These are phyloP conservation scores for Ilyonectria destructans DNA, from an alignment of 2,329 filamentous ascomycete species.

Conservation along the genomic window DNA sequence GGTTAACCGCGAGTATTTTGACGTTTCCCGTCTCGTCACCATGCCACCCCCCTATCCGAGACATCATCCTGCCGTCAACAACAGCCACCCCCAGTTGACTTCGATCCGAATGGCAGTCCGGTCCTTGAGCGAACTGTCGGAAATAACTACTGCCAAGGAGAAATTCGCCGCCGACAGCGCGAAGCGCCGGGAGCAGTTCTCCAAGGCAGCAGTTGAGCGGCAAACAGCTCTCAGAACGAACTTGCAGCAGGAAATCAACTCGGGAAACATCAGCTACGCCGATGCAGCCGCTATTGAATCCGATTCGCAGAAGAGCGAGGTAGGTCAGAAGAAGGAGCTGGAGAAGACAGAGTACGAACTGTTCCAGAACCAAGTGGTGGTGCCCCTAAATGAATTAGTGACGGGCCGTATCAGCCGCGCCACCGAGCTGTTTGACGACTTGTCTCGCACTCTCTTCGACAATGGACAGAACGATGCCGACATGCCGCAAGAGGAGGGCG, in stretches of 20 bases:
- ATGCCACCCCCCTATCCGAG: slow-evolving; percentile 94
- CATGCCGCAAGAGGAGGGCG: slow-evolving; percentile 92
- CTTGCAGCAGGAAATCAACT: slow-evolving; percentile 84
- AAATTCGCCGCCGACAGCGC: slow-evolving; percentile 71
- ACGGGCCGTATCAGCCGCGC: slow-evolving; percentile 82
- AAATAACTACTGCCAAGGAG: slow-evolving; percentile 80
- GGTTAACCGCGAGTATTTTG: slow-evolving; percentile 73
- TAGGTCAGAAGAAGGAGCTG: slow-evolving; percentile 78
- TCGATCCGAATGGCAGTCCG: slow-evolving; percentile 83
- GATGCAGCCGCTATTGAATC: slow-evolving; percentile 88
- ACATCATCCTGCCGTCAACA: slow-evolving; percentile 96
- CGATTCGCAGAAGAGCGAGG: slow-evolving; percentile 80
- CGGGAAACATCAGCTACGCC: slow-evolving; percentile 85
- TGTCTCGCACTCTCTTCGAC: slow-evolving; percentile 81
- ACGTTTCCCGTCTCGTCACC: slow-evolving; percentile 93
- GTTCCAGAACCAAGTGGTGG: slow-evolving; percentile 88
- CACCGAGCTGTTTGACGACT: slow-evolving; percentile 82
- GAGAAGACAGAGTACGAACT: slow-evolving; percentile 87
- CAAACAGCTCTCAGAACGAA: slow-evolving; percentile 79
- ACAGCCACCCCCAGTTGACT: slow-evolving; percentile 92
- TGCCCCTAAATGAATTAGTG: slow-evolving; percentile 86
- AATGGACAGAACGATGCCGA: slow-evolving; percentile 79
- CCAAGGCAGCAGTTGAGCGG: slow-evolving; percentile 65
- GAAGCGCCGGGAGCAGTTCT: slow-evolving; percentile 72
- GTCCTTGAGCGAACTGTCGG: slow-evolving; percentile 80